Percentiles rank a stretch among this genome's conserved stretches.
phyloP scores from a whole-genome alignment of 2,329 filamentous ascomycete species.

The Paecilomyces niveus region DNA sequence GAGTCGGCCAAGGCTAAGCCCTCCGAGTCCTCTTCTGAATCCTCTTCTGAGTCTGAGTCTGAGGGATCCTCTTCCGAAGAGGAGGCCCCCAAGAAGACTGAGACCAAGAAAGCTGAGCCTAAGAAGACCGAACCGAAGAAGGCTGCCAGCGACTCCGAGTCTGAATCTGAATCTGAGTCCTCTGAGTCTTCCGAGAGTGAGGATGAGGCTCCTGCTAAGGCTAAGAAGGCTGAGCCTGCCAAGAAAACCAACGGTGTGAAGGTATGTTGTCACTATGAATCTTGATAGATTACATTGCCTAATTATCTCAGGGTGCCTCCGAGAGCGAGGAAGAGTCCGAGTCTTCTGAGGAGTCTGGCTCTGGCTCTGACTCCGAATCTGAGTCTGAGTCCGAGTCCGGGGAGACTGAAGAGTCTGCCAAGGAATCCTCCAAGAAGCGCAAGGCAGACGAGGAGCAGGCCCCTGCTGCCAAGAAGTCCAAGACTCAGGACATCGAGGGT shows the following conservation, averaged over 20 bases:
- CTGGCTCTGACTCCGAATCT: constrained; percentile 22
- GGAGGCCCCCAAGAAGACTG: constrained; percentile 12
- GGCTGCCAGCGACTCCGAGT: constrained; percentile 17
- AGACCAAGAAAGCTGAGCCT: constrained; percentile 9
- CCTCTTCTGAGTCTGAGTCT: constrained; percentile 27
- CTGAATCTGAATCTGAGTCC: constrained; percentile 17
- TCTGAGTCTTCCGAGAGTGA: constrained; percentile 15
- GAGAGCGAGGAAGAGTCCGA: constrained; percentile 18
- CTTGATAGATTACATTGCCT: not conserved
- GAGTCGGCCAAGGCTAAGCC: constrained; percentile 14
- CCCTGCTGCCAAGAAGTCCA: constrained; percentile 54
- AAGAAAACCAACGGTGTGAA: constrained; percentile 3
- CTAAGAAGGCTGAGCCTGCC: constrained; percentile 9
- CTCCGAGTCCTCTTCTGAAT: constrained; percentile 23
- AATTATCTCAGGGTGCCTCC: constrained; percentile 4
- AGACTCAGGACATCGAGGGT: constrained; percentile 39
- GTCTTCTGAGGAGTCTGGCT: constrained; percentile 16
- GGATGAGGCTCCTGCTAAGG: constrained; percentile 10
- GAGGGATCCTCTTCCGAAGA: constrained; percentile 19
- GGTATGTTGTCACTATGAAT: constrained; percentile 1
- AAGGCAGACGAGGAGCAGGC: constrained; percentile 41
- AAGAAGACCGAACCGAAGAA: no score
- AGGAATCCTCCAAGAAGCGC: constrained; percentile 38
- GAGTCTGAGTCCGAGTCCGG: constrained; percentile 20
- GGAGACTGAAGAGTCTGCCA: constrained; percentile 19